These are phyloP conservation scores for Venturia aucupariae DNA, from an alignment of 2,329 filamentous ascomycete genomes.

Conservation along the genomic window DNA sequence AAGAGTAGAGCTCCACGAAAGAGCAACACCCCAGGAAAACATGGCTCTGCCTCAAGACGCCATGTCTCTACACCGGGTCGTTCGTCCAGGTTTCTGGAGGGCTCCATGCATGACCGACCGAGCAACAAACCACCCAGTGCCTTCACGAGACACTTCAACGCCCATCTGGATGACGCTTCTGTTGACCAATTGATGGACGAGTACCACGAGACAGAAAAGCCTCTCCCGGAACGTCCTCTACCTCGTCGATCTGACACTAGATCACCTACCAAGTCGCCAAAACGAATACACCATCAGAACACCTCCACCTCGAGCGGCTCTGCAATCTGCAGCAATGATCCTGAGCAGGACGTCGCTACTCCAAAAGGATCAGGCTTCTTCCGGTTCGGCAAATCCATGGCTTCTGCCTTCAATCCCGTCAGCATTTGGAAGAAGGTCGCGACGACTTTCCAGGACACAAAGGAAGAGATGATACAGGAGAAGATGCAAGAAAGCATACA, in stretches of 20 bases:
- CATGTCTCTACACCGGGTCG: constrained; percentile 22
- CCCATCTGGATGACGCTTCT: constrained; percentile 23
- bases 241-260: neutral
- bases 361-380: constrained; percentile 35
- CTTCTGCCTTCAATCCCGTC: constrained; percentile 45
- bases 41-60: neutral
- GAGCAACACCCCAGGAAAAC: constrained; percentile 1
- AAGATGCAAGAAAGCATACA: constrained; percentile 34
- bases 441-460: constrained; percentile 36
- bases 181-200: constrained; percentile 29
- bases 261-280: neutral
- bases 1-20: constrained; percentile 8
- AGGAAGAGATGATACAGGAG: constrained; percentile 31
- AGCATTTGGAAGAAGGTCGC: constrained; percentile 36
- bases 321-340: neutral
- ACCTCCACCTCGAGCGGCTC: neutral
- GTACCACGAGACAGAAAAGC: constrained; percentile 19
- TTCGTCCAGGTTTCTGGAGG: constrained; percentile 63
- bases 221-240: neutral
- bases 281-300: constrained; percentile 1
- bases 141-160: constrained; percentile 44
- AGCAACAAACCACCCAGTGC: constrained; percentile 61
- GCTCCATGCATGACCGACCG: constrained; percentile 74
- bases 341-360: neutral
- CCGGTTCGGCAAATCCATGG: constrained; percentile 46